A percentile compares a stretch with the other conserved stretches of the same genome.
These are phyloP conservation scores for Hypoxylon fuscum DNA, from an alignment of 495 filamentous ascomycete genomes.

Conservation along the genomic window DNA sequence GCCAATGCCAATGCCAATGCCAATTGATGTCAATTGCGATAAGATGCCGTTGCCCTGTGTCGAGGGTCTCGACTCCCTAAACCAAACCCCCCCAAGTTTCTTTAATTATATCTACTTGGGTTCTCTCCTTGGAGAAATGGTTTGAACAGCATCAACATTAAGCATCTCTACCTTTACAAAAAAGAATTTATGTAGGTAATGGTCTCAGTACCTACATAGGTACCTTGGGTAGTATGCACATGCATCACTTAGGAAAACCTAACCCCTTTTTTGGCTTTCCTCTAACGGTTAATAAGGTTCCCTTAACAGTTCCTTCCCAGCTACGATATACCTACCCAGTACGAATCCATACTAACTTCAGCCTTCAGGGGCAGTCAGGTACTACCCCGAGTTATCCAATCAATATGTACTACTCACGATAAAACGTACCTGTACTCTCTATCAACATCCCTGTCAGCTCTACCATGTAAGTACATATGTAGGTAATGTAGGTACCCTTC, in stretches of 20 bases:
- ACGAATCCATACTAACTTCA: background rate
- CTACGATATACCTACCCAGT: no score
- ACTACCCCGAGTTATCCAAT: no score
- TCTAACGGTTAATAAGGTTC: conserved; percentile 16
- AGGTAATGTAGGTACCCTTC: no score
- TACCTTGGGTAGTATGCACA: background rate
- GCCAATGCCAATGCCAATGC: no score
- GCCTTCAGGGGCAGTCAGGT: no score
- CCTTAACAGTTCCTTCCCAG: conserved; percentile 13
- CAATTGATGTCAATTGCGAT: no score
- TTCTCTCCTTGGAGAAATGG: background rate
- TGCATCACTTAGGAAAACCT: conserved; percentile 7
- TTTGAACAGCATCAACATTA: background rate
- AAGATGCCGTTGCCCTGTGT: conserved; percentile 3
- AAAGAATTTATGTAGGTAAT: no score
- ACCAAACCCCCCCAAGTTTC: background rate
- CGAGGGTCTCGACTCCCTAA: background rate
- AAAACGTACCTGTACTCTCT: background rate
- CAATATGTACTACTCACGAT: background rate
- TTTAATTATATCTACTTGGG: no score
- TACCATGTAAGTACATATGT: no score
- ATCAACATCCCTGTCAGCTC: background rate
- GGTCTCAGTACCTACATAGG: no score
- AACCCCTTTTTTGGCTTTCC: conserved; percentile 26
- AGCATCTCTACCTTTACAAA: background rate